Base-by-base conservation (phyloP, 176 grass and related monocot genomes). In the Pharus latifolius region DNA sequence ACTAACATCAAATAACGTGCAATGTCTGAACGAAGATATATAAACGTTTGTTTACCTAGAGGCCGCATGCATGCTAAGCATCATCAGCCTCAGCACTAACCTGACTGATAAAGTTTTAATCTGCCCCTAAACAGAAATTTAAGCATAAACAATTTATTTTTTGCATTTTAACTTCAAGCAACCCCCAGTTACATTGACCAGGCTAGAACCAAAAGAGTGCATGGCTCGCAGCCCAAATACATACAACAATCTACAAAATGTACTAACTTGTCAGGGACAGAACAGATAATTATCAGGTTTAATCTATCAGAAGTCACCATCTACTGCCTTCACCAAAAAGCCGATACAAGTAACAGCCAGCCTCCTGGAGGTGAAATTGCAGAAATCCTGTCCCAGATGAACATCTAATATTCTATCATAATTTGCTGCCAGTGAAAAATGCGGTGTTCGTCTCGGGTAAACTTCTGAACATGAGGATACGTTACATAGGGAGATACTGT, bases 181-280 rank as follows among this genome's bases (percentile, higher is more conserved):
- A 52, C 29, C 54, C 4, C 25, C 60, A 61, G 54, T 34, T 79
- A 79, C 75, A 74, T 65, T 13, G 17, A 61, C 37, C 62, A 44
- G 10, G 10, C 22, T 53, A 7, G 49, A n/a, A 44, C n/a, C n/a
- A 37, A 66, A 31, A 44, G 3, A 13, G 3, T 22, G 28, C 48
- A 65, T 4, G 16, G 53, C 19, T 24, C 51, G 59, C 22, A 34
- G 24, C 49, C 37, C 62, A n/a, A 74, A 59, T 60, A 79, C 34
- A 73, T 63, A 79, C 62, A 60, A 60, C 48, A 64, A 19, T 20
- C 49, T 6, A 56, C 18, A 17, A 9, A 44, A 30, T 10, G 68
- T 23, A 45, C 40, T 62, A 24, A 23, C 9, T 45, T 63, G 49
- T 14, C 22, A 1, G 49, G 54, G 32, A 8, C 53, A 74, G 40